Evolutionary conservation across 441 rosid genomes (phyloP).

Genomic region (Codiaeum variegatum): DNA sequence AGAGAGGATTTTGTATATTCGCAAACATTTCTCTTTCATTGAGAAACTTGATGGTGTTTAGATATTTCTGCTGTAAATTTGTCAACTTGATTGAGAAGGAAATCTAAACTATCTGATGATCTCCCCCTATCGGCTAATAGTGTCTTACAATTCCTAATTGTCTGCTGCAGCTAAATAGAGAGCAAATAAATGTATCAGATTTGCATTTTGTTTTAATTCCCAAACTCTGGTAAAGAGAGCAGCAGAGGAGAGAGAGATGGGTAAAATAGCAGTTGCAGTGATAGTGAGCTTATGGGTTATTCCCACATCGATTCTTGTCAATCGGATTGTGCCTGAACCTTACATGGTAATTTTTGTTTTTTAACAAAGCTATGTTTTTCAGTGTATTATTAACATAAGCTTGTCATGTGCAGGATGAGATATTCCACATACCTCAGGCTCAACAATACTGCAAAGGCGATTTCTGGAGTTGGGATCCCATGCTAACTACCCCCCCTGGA

Average conservation of each 20-base stretch:
- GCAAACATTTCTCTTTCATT: no score
- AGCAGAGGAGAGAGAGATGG: slow-evolving; percentile 43
- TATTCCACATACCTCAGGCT: slow-evolving; percentile 88
- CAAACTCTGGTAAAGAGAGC: background rate
- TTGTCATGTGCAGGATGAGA: slow-evolving; percentile 66
- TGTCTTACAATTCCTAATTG: background rate
- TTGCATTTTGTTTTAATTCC: background rate
- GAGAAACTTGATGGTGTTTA: background rate
- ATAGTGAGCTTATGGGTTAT: slow-evolving; percentile 69
- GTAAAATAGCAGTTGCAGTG: slow-evolving; percentile 55
- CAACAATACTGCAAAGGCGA: slow-evolving; percentile 74
- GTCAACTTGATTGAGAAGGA: background rate
- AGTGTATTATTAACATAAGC: no score
- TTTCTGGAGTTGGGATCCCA: slow-evolving; percentile 91
- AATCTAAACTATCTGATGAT: background rate
- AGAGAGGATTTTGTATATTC: no score
- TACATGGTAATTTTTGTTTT: slow-evolving; percentile 57
- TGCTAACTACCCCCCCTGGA: slow-evolving; percentile 98
- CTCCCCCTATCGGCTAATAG: background rate
- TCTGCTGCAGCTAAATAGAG: background rate
- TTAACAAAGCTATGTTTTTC: background rate
- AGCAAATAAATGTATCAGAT: background rate
- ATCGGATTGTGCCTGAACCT: slow-evolving; percentile 66
- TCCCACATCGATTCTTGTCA: slow-evolving; percentile 63
- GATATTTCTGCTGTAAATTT: background rate